These are phyloP conservation scores for Ganoderma sinense DNA, from an alignment of 1,284 basidiomycete species.

Conservation along the genomic window DNA sequence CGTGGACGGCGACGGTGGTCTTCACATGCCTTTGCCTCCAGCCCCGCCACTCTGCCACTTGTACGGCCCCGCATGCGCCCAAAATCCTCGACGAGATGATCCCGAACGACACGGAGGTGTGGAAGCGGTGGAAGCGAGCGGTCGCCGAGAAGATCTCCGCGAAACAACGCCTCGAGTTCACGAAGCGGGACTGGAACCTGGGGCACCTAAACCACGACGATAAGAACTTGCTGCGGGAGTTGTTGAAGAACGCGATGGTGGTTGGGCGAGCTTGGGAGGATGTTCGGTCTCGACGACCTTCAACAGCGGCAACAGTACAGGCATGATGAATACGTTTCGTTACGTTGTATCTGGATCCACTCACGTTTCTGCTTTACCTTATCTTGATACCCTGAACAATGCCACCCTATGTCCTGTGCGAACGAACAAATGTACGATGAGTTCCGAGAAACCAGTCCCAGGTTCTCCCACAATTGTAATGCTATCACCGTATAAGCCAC, in stretches of 20 bases:
- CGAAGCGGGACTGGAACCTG: conserved; percentile 17
- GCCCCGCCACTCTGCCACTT: not conserved
- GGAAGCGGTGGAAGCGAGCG: conserved; percentile 26
- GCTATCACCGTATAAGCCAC: not conserved
- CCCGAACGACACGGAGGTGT: conserved; percentile 30
- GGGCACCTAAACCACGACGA: conserved; percentile 8
- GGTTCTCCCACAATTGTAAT: not conserved
- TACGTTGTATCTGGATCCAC: not conserved
- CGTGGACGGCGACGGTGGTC: conserved; percentile 25
- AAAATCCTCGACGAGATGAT: conserved; percentile 28
- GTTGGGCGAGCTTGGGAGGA: not conserved
- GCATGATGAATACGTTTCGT: not conserved
- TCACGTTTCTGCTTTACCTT: not conserved
- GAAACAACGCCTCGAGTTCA: conserved; percentile 6
- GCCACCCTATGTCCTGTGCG: not conserved
- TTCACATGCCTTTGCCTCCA: conserved; percentile 21
- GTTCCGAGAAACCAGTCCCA: not conserved
- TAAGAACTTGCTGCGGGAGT: conserved; percentile 10
- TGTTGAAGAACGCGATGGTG: conserved; percentile 23
- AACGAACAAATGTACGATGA: not conserved
- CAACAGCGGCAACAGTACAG: not conserved
- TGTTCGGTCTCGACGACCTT: not conserved
- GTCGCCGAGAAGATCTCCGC: conserved; percentile 12
- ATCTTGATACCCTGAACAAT: not conserved
- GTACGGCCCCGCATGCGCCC: conserved; percentile 10